phyloP scores from a whole-genome alignment of 495 filamentous ascomycete species.

The Daldinia childiae region DNA sequence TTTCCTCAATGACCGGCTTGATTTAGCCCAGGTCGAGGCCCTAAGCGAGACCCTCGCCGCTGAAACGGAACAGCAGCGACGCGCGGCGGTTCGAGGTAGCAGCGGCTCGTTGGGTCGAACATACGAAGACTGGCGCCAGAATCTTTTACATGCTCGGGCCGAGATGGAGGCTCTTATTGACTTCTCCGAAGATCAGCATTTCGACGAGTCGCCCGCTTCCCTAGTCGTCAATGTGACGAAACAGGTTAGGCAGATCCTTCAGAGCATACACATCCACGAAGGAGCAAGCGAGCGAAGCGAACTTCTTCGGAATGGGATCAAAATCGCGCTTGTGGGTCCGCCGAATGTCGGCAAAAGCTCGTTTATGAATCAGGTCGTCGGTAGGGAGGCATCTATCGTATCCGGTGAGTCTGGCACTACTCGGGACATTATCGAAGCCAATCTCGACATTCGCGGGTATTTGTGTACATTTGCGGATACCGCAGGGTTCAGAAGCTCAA shows the following conservation, averaged over 20 bases:
- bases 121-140: conserved; percentile 85
- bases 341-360: conserved; percentile 98
- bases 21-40: conserved; percentile 93
- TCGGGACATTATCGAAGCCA: conserved; percentile 91
- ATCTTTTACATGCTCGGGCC: conserved; percentile 81
- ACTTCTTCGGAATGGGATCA: conserved; percentile 84
- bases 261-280: conserved; percentile 72
- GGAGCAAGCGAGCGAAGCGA: conserved; percentile 84
- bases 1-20: conserved; percentile 85
- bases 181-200: conserved; percentile 96
- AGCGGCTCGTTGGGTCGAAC: conserved; percentile 73
- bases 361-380: conserved; percentile 89
- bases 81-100: conserved; percentile 80
- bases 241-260: conserved; percentile 67
- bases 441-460: conserved; percentile 88
- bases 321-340: conserved; percentile 84
- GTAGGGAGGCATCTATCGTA: conserved; percentile 93
- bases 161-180: conserved; percentile 97
- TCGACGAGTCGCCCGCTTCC: conserved; percentile 83
- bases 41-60: conserved; percentile 86
- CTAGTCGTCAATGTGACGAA: conserved; percentile 72
- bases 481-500: conserved; percentile 73
- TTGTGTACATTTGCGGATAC: conserved; percentile 91
- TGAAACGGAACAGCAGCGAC: conserved; percentile 92
- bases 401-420: conserved; percentile 92